phyloP scores from a whole-genome alignment of 345 rosid species.

The Garcia nutans region DNA sequence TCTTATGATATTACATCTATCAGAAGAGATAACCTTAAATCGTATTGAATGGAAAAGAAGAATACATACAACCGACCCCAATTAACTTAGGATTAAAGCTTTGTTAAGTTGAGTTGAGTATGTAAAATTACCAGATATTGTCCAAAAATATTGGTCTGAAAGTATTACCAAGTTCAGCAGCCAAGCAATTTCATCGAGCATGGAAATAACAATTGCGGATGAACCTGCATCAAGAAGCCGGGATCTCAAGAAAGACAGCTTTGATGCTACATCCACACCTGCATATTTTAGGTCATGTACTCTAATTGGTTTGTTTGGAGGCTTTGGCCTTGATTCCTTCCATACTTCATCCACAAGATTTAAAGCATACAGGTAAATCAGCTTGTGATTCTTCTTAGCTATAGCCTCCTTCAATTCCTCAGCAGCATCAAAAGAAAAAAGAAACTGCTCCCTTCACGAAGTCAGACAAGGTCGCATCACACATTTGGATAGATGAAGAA shows the following conservation, averaged over 20 bases:
- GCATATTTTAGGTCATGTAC: constrained; percentile 85
- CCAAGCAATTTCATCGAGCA: constrained; percentile 99
- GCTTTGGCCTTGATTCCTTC: constrained; percentile 83
- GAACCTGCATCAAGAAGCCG: constrained; percentile 67
- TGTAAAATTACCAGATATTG: too few relatives aligned
- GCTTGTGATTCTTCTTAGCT: constrained; percentile 70
- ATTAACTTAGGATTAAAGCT: too few relatives aligned
- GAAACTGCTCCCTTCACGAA: constrained; percentile 96
- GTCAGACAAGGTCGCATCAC: constrained; percentile 42
- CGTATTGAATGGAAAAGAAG: too few relatives aligned
- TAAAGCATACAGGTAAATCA: constrained; percentile 67
- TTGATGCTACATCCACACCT: constrained; percentile 73
- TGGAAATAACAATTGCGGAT: constrained; percentile 78
- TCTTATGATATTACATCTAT: too few relatives aligned
- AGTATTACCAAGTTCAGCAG: constrained; percentile 77
- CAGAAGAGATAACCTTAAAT: too few relatives aligned
- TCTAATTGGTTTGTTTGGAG: constrained; percentile 72
- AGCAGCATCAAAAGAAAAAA: constrained; percentile 89
- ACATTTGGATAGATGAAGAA: constrained; percentile 21
- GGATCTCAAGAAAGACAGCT: constrained; percentile 64
- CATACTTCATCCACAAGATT: constrained; percentile 90
- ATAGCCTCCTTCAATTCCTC: constrained; percentile 85
- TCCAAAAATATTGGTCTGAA: constrained; percentile 5
- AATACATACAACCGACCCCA: too few relatives aligned
- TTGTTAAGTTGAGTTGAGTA: too few relatives aligned